A percentile compares a stretch with the other conserved stretches of the same genome.
phyloP scores from a whole-genome alignment of 2,329 filamentous ascomycete genomes.

The Rutstroemia sydowiana region DNA sequence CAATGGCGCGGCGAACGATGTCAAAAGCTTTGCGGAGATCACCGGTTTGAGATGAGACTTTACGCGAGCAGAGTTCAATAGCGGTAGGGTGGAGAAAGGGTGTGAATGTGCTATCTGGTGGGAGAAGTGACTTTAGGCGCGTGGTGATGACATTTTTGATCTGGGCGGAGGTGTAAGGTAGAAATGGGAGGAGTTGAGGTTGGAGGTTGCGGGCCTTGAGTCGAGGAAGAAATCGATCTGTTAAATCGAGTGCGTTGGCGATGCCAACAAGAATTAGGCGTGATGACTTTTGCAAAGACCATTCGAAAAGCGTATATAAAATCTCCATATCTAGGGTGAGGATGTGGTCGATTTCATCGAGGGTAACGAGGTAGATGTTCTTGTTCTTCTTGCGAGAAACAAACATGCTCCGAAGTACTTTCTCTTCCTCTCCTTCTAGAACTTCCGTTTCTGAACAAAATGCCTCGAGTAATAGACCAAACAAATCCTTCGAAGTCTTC shows the following conservation, averaged over 20 bases:
- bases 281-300: conserved; percentile 78
- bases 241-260: conserved; percentile 91
- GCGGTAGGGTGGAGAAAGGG: conserved; percentile 92
- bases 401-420: conserved; percentile 64
- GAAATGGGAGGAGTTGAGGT: conserved; percentile 80
- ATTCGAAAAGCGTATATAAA: conserved; percentile 91
- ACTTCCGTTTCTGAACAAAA: conserved; percentile 54
- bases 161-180: conserved; percentile 83
- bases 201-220: conserved; percentile 89
- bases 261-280: conserved; percentile 82
- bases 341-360: conserved; percentile 94
- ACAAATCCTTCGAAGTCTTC: conserved; percentile 80
- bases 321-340: conserved; percentile 82
- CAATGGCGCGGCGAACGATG: conserved; percentile 81
- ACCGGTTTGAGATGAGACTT: conserved; percentile 88
- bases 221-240: conserved; percentile 87
- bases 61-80: conserved; percentile 88
- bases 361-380: conserved; percentile 68
- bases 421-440: conserved; percentile 59
- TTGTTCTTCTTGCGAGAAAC: conserved; percentile 48
- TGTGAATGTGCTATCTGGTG: conserved; percentile 43
- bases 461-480: conserved; percentile 66
- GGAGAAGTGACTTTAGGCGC: conserved; percentile 69
- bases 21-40: conserved; percentile 94
- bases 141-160: conserved; percentile 81